A percentile compares a stretch with the other conserved stretches of the same genome.
phyloP scores from a whole-genome alignment of 352 stramenopile genomes.

The Phytophthora pseudosyringae region DNA sequence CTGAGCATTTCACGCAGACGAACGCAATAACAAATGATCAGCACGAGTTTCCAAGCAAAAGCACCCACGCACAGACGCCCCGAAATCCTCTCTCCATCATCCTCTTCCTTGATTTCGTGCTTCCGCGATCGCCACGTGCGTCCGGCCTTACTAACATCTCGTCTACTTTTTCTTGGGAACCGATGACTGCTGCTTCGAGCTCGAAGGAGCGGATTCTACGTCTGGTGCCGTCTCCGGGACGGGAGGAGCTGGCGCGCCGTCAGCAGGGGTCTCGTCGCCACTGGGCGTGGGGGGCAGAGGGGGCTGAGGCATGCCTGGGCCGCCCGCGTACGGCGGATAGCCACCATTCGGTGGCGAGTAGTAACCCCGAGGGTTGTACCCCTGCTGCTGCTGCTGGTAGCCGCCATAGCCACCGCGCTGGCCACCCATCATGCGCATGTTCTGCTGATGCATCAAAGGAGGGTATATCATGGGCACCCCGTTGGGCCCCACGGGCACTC shows the following conservation, averaged over 20 bases:
- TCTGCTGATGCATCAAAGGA: slow-evolving; percentile 74
- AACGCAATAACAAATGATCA: slow-evolving; percentile 7
- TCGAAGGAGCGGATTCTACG: slow-evolving; percentile 21
- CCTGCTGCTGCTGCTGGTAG: slow-evolving; percentile 64
- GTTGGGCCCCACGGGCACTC: slow-evolving; percentile 62
- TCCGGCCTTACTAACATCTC: slow-evolving; percentile 26
- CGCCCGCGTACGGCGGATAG: slow-evolving; percentile 42
- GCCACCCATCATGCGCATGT: slow-evolving; percentile 57
- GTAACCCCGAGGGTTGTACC: slow-evolving; percentile 66
- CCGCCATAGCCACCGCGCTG: slow-evolving; percentile 47
- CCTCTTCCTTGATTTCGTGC: slow-evolving; percentile 36
- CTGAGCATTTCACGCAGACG: neutral
- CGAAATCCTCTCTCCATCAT: slow-evolving; percentile 35
- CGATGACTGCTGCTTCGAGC: slow-evolving; percentile 21
- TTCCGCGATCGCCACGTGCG: slow-evolving; percentile 19
- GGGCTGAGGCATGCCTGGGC: slow-evolving; percentile 46
- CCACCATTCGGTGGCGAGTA: slow-evolving; percentile 59
- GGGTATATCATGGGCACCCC: slow-evolving; percentile 76
- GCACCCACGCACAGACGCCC: slow-evolving; percentile 12
- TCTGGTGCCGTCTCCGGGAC: slow-evolving; percentile 25
- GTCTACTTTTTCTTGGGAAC: slow-evolving; percentile 40
- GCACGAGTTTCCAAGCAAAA: slow-evolving; percentile 7
- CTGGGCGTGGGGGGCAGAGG: slow-evolving; percentile 48
- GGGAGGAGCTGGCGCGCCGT: slow-evolving; percentile 14
- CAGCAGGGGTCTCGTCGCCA: slow-evolving; percentile 20